Percentiles rank a stretch among this genome's conserved stretches.
phyloP scores from a whole-genome alignment of 139 green algal genomes.

The Asterochloris erici region DNA sequence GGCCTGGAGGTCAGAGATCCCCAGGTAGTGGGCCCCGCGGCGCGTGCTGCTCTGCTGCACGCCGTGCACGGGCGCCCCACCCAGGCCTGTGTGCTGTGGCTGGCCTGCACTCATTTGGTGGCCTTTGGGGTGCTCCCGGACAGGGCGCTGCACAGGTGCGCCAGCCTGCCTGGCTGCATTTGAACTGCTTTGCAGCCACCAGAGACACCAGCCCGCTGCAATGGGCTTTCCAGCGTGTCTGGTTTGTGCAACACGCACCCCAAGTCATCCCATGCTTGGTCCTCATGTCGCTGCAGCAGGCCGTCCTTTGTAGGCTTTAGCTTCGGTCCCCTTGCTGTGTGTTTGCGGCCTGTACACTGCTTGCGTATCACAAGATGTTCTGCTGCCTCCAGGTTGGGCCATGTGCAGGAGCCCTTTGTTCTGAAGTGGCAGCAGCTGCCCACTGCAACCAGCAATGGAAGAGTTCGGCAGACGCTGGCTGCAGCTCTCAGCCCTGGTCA shows the following conservation, averaged over 20 bases:
- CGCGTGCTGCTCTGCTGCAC: conserved; percentile 5
- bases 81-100: conserved; percentile 4
- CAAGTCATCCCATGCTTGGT: too few species aligned
- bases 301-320: too few species aligned
- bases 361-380: background rate
- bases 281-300: too few species aligned
- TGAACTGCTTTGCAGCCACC: too few species aligned
- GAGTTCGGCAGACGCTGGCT: conserved; percentile 2
- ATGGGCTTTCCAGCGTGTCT: too few species aligned
- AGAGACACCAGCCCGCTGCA: too few species aligned
- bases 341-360: too few species aligned
- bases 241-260: too few species aligned
- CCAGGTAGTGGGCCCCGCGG: background rate
- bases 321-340: too few species aligned
- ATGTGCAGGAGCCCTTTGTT: conserved; percentile 6
- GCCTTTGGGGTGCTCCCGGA: background rate
- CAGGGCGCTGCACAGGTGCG: background rate
- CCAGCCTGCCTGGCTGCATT: too few species aligned
- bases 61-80: background rate
- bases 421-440: conserved; percentile 8
- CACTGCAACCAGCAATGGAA: background rate
- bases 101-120: conserved; percentile 5
- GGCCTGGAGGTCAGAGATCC: background rate
- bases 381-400: background rate
- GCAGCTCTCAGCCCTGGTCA: background rate